Evolutionary conservation across 1,139 yeast species (phyloP), one percentile per base, ranked within the genome.

Genomic region (Pneumocystis sp.): DNA sequence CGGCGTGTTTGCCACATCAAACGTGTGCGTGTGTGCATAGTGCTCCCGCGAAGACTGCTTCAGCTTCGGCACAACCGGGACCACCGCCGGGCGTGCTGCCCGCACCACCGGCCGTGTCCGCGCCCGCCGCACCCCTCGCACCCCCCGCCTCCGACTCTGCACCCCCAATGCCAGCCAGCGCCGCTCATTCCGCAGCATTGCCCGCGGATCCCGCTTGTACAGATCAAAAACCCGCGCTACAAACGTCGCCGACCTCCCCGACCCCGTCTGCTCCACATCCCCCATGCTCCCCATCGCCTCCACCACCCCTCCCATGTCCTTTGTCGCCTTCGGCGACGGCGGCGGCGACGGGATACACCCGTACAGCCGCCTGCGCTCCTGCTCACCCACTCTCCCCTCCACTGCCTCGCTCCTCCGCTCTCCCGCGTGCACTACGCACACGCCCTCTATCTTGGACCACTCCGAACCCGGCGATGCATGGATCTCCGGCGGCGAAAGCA

Each of bases 1-100:
- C 4, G 76, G 57, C 34, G 57, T 50, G 21, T 50, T 50, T 6
- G 57, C 57, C n/a, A 50, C 57, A 25, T 50, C 57, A 25, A 50
- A 50, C 34, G 57, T 25, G 8, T 50, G 57, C 7, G 57, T 50
- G 21, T 50, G 57, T 17, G 31, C 17, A 25, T 50, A 50, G 12
- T 50, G 57, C 25, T 50, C 57, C 12, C 31, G 19, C 21, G 57
- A 50, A 1, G 34, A 25, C n/a, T 50, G 57, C 10, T 50, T 50
- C 5, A 50, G 34, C 57, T 21, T n/a, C 7, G 3, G 19, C 5
- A 29, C n/a, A 3, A 3, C 57, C 5, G 34, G 34, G 4, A 31
- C 4, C 40, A 7, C 12, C 40, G 15, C 40, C 15, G 15, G 15
- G 10, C 3, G 40, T 37, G 15, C 40, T 37, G 12, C 40, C 10